Evolutionary conservation across 2,329 filamentous ascomycete genomes (phyloP), one percentile per base, ranked within the genome.

Genomic region (Thelonectria discophora): DNA sequence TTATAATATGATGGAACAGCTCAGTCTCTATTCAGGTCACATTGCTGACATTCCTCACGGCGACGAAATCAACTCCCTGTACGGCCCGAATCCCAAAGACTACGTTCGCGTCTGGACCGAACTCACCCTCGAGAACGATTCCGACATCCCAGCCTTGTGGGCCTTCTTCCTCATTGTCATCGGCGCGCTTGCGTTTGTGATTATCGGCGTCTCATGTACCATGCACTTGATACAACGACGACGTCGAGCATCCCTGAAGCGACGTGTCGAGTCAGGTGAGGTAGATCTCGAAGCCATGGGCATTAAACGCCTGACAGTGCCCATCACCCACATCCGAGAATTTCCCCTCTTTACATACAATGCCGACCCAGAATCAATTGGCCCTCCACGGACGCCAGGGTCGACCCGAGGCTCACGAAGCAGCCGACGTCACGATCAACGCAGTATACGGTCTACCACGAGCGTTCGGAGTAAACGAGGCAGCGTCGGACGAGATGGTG

Each of bases 241-340:
- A 49, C 87, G 93, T 30, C 87, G 94, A 9, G 82, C 83, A 21
- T 82, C 82, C 1, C 80, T 98, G 11, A 86, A 87, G 52, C 84
- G 86, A 49, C 87, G 93, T 12, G 89, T 97, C 15, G 83, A 87
- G 60, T 83, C 82, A 8, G 94, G 94, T 54, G 91, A 97, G 68
- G 88, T 97, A 18, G 92, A 97, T 72, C 81, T 97, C 3, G 94
- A 97, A 76, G 88, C 88, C 3, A 84, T 97, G 67, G 94, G 93
- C 2, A 92, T 97, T 68, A 94, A 92, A 72, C 86, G 90, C 13
- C 78, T 97, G 21, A 92, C 87, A 2, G 91, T 97, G 0, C 93
- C 94, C 1, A 80, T 84, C 47, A 79, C 87, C 9, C 81, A 93
- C 40, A 83, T 98, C 21, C 84, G 91, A 49, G 84, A 84, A 18